phyloP scores from a whole-genome alignment of 2,329 filamentous ascomycete genomes.

The Chlorencoelia australis region DNA sequence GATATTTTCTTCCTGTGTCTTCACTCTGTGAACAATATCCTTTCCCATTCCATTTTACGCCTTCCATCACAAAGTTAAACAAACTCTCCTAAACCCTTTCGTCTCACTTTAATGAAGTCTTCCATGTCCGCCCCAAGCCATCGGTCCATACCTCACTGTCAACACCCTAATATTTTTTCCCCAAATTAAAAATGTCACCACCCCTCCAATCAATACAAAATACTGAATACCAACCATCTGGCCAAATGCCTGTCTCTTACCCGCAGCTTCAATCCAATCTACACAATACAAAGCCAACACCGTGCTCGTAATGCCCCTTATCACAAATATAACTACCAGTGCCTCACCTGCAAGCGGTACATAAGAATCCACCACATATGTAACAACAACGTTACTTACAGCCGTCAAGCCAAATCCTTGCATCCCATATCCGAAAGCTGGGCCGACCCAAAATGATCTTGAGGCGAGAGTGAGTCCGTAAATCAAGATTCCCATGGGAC shows the following conservation, averaged over 20 bases:
- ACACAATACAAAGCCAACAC: slow-evolving; percentile 23
- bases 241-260: slow-evolving; percentile 20
- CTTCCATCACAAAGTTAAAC: too few relatives aligned
- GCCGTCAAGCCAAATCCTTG: slow-evolving; percentile 26
- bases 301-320: slow-evolving; percentile 24
- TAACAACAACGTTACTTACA: slow-evolving; percentile 24
- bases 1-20: too few relatives aligned
- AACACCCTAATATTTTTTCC: slow-evolving; percentile 3
- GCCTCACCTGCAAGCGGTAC: slow-evolving; percentile 20
- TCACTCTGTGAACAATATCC: too few relatives aligned
- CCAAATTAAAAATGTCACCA: slow-evolving; percentile 3
- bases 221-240: slow-evolving; percentile 20
- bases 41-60: too few relatives aligned
- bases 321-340: slow-evolving; percentile 26
- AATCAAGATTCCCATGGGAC: slow-evolving; percentile 23
- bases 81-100: too few relatives aligned
- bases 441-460: slow-evolving; percentile 6
- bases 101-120: too few relatives aligned
- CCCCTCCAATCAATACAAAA: slow-evolving; percentile 6
- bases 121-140: too few relatives aligned
- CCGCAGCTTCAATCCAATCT: slow-evolving; percentile 18
- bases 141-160: background rate
- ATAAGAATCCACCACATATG: slow-evolving; percentile 26
- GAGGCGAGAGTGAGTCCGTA: slow-evolving; percentile 22
- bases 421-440: slow-evolving; percentile 23